These are phyloP conservation scores for Colletotrichum spaethianum DNA, from an alignment of 2,329 filamentous ascomycete genomes.

Conservation along the genomic window DNA sequence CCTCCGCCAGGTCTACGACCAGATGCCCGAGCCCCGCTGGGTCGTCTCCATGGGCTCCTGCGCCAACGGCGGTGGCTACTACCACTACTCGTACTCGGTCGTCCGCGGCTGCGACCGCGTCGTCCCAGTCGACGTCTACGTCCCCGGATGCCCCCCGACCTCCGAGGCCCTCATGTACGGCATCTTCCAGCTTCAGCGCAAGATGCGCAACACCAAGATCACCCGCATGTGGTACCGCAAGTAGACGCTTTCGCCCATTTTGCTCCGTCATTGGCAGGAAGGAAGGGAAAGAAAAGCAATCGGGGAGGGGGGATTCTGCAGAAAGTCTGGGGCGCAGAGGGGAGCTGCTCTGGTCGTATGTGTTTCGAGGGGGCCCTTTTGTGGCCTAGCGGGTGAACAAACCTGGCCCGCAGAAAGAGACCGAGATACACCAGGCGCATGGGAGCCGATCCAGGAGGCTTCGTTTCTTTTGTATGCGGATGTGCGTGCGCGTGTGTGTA, in stretches of 20 bases:
- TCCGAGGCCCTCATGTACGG: constrained; percentile 76
- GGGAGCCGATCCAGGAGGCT: constrained; percentile 20
- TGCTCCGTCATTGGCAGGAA: neutral
- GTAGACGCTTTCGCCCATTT: constrained; percentile 50
- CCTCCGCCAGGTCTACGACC: constrained; percentile 91
- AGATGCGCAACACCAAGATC: constrained; percentile 75
- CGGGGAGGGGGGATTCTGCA: neutral
- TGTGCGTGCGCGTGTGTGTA: constrained; percentile 35
- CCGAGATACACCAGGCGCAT: constrained; percentile 20
- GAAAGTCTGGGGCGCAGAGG: neutral
- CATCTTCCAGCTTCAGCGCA: constrained; percentile 83
- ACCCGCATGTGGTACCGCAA: constrained; percentile 72
- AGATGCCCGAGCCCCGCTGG: constrained; percentile 94
- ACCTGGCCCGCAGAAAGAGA: neutral
- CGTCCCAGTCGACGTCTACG: constrained; percentile 85
- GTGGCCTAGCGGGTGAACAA: neutral
- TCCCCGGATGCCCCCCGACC: constrained; percentile 79
- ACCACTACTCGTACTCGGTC: constrained; percentile 85
- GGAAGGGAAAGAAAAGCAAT: neutral
- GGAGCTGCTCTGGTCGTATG: neutral
- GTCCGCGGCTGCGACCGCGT: constrained; percentile 82
- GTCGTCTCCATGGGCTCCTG: constrained; percentile 88
- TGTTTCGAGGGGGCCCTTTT: neutral
- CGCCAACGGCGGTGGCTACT: constrained; percentile 88
- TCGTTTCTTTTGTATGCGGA: constrained; percentile 38